Percentiles rank a stretch among this genome's conserved stretches.
Evolutionary conservation across 1,139 yeast genomes (phyloP).

Genomic region (Sugiyamaella japonica): DNA sequence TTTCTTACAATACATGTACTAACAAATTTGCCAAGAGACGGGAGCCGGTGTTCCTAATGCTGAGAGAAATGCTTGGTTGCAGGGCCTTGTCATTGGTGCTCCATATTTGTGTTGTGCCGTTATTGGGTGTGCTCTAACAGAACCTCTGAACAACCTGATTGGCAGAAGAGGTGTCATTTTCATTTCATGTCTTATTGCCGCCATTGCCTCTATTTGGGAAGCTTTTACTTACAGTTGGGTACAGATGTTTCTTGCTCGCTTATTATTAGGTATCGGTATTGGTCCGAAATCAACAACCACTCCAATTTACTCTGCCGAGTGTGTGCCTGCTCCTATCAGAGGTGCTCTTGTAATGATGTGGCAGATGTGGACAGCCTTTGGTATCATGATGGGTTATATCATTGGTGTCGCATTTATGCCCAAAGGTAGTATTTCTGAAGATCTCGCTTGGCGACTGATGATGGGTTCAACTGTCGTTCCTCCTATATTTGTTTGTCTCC

Average conservation of each 20-base stretch:
- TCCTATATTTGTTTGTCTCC: constrained; percentile 64
- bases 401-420: constrained; percentile 62
- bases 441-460: constrained; percentile 79
- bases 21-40: constrained; percentile 33
- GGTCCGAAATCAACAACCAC: constrained; percentile 82
- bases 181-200: constrained; percentile 64
- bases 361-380: constrained; percentile 88
- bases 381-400: constrained; percentile 79
- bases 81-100: constrained; percentile 76
- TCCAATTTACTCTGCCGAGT: constrained; percentile 80
- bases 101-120: constrained; percentile 76
- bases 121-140: constrained; percentile 73
- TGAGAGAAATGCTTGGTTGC: constrained; percentile 51
- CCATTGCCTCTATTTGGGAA: constrained; percentile 72
- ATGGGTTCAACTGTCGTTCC: constrained; percentile 76
- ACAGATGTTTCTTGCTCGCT: constrained; percentile 72
- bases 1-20: constrained; percentile 49
- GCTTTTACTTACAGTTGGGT: constrained; percentile 73
- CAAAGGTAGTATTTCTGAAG: constrained; percentile 45
- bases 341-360: constrained; percentile 85
- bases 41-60: constrained; percentile 44
- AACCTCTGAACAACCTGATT: constrained; percentile 58
- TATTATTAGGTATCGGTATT: constrained; percentile 72
- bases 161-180: constrained; percentile 79
- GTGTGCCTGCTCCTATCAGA: constrained; percentile 72